These are phyloP conservation scores for Exserohilum turcica DNA, from an alignment of 2,329 filamentous ascomycete species.

Conservation along the genomic window DNA sequence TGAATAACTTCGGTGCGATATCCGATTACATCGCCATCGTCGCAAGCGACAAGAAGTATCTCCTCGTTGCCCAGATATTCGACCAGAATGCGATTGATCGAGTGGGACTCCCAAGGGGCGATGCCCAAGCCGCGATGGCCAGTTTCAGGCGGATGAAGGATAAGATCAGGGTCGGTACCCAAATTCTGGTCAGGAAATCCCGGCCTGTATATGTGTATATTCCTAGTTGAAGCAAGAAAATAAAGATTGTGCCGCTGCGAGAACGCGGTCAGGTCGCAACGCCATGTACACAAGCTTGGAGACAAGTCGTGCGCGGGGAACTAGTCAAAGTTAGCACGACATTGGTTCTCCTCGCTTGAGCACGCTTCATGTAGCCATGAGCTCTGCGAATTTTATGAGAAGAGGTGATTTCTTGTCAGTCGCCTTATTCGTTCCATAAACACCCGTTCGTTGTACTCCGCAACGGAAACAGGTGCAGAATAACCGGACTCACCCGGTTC, in stretches of 20 bases:
- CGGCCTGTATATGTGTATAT: slow-evolving; percentile 52
- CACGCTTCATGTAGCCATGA: neutral
- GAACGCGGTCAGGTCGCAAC: slow-evolving; percentile 54
- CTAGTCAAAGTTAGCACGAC: slow-evolving; percentile 13
- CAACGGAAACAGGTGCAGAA: neutral
- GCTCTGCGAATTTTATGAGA: neutral
- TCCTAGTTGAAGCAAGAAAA: slow-evolving; percentile 51
- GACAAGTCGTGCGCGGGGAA: slow-evolving; percentile 14
- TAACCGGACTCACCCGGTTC: slow-evolving; percentile 28
- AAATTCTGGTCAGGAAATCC: slow-evolving; percentile 51
- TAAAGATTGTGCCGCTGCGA: slow-evolving; percentile 56
- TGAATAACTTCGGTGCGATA: slow-evolving; percentile 45
- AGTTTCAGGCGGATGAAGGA: slow-evolving; percentile 49
- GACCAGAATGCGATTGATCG: slow-evolving; percentile 53
- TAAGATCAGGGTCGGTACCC: slow-evolving; percentile 42
- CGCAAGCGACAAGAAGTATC: slow-evolving; percentile 57
- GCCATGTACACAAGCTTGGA: slow-evolving; percentile 43
- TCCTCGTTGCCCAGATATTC: slow-evolving; percentile 54
- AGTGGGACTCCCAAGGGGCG: slow-evolving; percentile 48
- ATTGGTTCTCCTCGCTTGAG: neutral
- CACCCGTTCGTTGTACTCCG: neutral
- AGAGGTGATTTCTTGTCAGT: neutral
- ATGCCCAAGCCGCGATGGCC: slow-evolving; percentile 30
- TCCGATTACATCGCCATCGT: slow-evolving; percentile 61
- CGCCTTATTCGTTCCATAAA: neutral